Percentiles rank a stretch among this genome's conserved stretches.
Conservation (phyloP, 176 grass and related monocot species). For the Musa troglodytarum region DNA sequence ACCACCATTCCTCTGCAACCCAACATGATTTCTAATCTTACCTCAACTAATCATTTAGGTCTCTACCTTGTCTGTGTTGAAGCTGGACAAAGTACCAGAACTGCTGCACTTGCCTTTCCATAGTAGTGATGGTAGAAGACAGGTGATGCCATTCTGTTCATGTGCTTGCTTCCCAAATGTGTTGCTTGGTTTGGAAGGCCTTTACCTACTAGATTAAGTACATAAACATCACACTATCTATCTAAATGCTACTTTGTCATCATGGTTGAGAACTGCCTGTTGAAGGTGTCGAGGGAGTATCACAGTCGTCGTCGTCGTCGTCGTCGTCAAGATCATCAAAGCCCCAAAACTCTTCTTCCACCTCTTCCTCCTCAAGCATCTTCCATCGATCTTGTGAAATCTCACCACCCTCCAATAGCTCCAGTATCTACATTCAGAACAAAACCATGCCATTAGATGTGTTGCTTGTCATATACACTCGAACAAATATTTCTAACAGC, state of each 20-base stretch:
- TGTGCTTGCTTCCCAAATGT: not conserved
- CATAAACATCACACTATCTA: too few species aligned
- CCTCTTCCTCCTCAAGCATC: constrained; percentile 39
- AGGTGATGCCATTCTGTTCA: not conserved
- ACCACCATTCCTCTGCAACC: not conserved
- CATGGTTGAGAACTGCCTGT: constrained; percentile 24
- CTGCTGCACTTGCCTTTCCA: not conserved
- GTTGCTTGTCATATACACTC: not conserved
- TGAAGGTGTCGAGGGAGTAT: constrained; percentile 44
- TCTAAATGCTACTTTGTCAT: not conserved
- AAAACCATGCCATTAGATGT: too few species aligned
- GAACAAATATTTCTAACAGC: not conserved
- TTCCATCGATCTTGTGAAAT: constrained; percentile 61
- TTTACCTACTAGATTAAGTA: too few species aligned
- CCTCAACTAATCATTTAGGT: not conserved
- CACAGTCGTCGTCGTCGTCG: constrained; percentile 31
- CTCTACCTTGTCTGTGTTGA: not conserved
- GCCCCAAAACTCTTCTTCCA: constrained; percentile 43
- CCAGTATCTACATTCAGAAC: constrained; percentile 39
- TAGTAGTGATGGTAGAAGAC: not conserved
- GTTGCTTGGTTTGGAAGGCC: not conserved
- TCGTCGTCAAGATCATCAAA: constrained; percentile 65
- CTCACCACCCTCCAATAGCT: constrained; percentile 63
- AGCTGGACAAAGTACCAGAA: not conserved
- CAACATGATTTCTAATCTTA: not conserved